Evolutionary conservation across 2,329 filamentous ascomycete species (phyloP), one percentile per base, ranked within the genome.

Genomic region (Ceratocystis ficicola): DNA sequence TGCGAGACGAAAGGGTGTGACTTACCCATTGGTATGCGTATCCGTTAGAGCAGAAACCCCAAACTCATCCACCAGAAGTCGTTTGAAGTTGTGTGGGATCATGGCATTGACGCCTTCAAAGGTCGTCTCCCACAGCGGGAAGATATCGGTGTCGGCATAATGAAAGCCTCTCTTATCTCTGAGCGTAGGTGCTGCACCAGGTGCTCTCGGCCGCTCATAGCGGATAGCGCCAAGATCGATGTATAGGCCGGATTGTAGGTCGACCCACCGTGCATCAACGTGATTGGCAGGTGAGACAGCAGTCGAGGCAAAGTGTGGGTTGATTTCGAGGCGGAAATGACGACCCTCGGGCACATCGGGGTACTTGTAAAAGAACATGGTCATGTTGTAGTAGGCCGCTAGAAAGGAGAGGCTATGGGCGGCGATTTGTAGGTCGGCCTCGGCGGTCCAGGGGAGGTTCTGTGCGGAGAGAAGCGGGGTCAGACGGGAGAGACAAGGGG

Each of bases 371-470:
- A 77, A 77, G 70, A 77, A 78, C 30, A 76, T 74, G 30, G 77
- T 76, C 77, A 79, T 79, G 75, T 93, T 93, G 75, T 86, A 81
- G 67, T 86, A 81, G 62, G 84, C 78, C 12, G 82, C 87, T 8
- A 93, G 78, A 70, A 83, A 84, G 65, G 79, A 77, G 66, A 93
- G 80, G 57, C 86, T 89, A 28, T 81, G 75, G 68, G 83, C 83
- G 5, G 83, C 83, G 30, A 92, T 82, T 73, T 91, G 88, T 1
- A 88, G 87, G 73, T 92, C 87, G 59, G 90, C 79, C 72, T 91
- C 87, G 74, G 84, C 84, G 73, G 91, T 88, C 88, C 88, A 90
- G 0, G 88, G 87, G 73, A 91, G 81, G 69, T 88, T 81, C 80
- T 86, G 70, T 60, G 48, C 7, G 50, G 12, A 10, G 44, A 30